Base-by-base conservation (phyloP, 139 green algal genomes). In the Trebouxia sp. region DNA sequence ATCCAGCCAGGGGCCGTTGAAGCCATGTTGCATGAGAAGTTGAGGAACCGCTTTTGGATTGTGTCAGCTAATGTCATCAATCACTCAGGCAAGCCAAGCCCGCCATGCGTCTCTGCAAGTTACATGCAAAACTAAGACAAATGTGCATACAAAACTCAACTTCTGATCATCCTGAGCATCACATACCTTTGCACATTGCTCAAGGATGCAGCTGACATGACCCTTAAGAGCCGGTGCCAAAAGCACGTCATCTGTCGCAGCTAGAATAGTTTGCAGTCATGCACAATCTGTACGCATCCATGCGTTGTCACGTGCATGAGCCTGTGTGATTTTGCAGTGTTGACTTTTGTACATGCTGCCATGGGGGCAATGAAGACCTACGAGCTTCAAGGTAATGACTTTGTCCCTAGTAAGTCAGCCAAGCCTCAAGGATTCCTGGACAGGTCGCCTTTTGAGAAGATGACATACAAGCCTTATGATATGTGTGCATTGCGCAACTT, bases 21-120 rank as follows among this genome's bases (percentile, higher is more conserved):
- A 24, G 58, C 28, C 28, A 42, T 69, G 58, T 30, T 69, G 11
- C 58, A 69, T 69, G 58, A 69, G 28, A 69, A 69, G 28, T 30
- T 69, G 5, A 69, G 30, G 28, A 69, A 42, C 7, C 58, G 58
- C 30, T 69, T 69, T 69, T 69, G 58, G 58, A 38, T 69, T 10
- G 10, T 69, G 20, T 69, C 58, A 69, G 58, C 58, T n/a, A 69
- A 69, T 24, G 58, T 69, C 8, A 69, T 69, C 14, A 69, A 69
- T 10, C 58, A 69, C 30, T 69, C 58, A 69, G 58, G 58, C 41
- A 7, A n/a, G n/a, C n/a, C n/a, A n/a, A n/a, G n/a, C n/a, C n/a
- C n/a, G n/a, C n/a, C n/a, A n/a, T n/a, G n/a, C n/a, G n/a, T n/a
- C n/a, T n/a, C n/a, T n/a, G n/a, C n/a, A n/a, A n/a, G n/a, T n/a